Percentiles rank a stretch among this genome's conserved stretches.
These are phyloP conservation scores for Cutaneotrichosporon daszewskae DNA, from an alignment of 1,284 basidiomycete species.

Conservation along the genomic window DNA sequence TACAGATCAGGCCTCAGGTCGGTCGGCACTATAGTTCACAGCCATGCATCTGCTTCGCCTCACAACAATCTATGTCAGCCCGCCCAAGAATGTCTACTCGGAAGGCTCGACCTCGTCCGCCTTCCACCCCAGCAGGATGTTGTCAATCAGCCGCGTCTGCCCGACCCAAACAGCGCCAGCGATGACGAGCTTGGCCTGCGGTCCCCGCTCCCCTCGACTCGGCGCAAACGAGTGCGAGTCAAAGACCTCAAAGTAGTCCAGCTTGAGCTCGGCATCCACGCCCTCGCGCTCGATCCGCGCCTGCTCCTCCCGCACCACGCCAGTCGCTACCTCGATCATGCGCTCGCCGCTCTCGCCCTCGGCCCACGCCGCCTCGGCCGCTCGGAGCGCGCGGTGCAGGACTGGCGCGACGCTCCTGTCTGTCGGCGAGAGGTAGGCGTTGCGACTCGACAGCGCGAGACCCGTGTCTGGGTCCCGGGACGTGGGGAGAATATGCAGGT, in stretches of 20 bases:
- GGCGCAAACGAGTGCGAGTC: conserved; percentile 63
- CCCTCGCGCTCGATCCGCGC: conserved; percentile 46
- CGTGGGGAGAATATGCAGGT: conserved; percentile 78
- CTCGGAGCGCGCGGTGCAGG: conserved; percentile 64
- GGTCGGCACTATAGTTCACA: no score
- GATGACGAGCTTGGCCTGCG: conserved; percentile 58
- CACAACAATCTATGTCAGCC: no score
- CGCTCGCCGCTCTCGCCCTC: conserved; percentile 54
- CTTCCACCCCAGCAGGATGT: conserved; percentile 67
- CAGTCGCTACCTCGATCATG: conserved; percentile 50
- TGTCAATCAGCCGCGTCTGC: conserved; percentile 86
- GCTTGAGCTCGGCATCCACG: conserved; percentile 56
- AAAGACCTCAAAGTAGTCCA: conserved; percentile 89
- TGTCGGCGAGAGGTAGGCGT: conserved; percentile 66
- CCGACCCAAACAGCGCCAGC: conserved; percentile 88
- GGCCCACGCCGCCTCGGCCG: conserved; percentile 57
- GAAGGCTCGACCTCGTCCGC: conserved; percentile 19
- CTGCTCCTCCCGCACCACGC: conserved; percentile 28
- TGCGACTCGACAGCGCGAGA: conserved; percentile 86
- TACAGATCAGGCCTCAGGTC: no score
- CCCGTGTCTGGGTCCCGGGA: conserved; percentile 57
- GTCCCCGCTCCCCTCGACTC: conserved; percentile 30
- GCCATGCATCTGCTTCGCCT: no score
- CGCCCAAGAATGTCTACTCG: no score
- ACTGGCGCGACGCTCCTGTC: conserved; percentile 67